Percentiles rank a stretch among this genome's conserved stretches.
Evolutionary conservation across 345 rosid species (phyloP).

Genomic region (Populus tremula): DNA sequence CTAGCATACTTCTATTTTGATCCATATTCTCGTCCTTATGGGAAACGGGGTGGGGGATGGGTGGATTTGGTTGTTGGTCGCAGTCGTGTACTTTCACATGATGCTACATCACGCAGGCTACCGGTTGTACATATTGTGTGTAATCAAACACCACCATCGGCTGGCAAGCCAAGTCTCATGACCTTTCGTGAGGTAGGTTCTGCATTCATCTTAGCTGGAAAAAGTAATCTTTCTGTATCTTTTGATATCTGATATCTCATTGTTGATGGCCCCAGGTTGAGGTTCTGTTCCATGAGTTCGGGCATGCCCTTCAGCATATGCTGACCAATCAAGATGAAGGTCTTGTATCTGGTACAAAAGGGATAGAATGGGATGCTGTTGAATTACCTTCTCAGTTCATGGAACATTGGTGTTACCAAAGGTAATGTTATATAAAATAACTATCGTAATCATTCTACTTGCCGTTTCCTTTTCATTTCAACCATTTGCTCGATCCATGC

Average conservation of each 20-base stretch:
- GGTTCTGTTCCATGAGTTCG: conserved; percentile 94
- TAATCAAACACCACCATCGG: conserved; percentile 92
- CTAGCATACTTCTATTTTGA: conserved; percentile 89
- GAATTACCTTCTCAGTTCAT: conserved; percentile 93
- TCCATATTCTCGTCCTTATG: conserved; percentile 92
- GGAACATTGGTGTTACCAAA: conserved; percentile 99
- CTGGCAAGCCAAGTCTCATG: conserved; percentile 90
- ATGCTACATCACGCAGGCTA: conserved; percentile 48
- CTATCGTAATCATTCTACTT: too few relatives aligned
- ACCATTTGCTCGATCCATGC: not conserved
- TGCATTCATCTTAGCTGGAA: too few relatives aligned
- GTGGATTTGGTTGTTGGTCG: conserved; percentile 79
- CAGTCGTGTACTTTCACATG: conserved; percentile 62
- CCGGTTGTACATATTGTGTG: conserved; percentile 93
- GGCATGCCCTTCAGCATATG: conserved; percentile 97
- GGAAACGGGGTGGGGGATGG: conserved; percentile 87
- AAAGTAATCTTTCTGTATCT: too few relatives aligned
- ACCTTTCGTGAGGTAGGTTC: conserved; percentile 74
- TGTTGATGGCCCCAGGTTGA: conserved; percentile 55
- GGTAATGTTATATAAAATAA: conserved; percentile 34
- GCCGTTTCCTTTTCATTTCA: too few relatives aligned
- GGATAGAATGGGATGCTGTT: conserved; percentile 93
- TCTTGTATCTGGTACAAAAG: conserved; percentile 79
- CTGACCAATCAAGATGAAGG: conserved; percentile 87
- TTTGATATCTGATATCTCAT: not conserved